Conservation (phyloP, 495 filamentous ascomycete species). For the Cercophora scortea region DNA sequence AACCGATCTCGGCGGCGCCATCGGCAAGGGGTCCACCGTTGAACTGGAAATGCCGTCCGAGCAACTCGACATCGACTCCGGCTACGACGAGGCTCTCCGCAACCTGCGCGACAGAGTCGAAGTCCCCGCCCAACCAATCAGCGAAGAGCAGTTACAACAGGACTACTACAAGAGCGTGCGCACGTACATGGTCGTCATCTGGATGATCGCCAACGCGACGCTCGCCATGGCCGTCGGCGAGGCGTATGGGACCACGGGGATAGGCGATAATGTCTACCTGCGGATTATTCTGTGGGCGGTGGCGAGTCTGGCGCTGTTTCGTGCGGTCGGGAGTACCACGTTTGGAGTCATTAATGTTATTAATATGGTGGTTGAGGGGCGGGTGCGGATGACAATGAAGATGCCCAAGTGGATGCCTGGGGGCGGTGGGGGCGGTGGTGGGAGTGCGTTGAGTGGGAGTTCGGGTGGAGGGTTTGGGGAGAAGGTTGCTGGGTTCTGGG, state of each 20-base stretch:
- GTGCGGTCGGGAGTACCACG: conserved; percentile 70
- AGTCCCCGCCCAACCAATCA: conserved; percentile 51
- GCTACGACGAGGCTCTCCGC: conserved; percentile 93
- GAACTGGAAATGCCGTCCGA: conserved; percentile 95
- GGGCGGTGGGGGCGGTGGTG: no score
- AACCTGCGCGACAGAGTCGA: conserved; percentile 92
- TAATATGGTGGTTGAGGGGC: conserved; percentile 78
- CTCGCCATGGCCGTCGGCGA: conserved; percentile 93
- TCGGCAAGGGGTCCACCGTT: conserved; percentile 61
- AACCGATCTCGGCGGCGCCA: conserved; percentile 82
- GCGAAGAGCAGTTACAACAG: conserved; percentile 82
- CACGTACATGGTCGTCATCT: conserved; percentile 96
- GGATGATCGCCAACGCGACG: conserved; percentile 88
- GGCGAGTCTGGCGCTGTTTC: conserved; percentile 73
- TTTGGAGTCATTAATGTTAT: conserved; percentile 78
- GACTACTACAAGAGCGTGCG: conserved; percentile 98
- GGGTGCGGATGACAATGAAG: conserved; percentile 55
- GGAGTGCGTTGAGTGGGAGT: no score
- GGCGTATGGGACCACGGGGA: conserved; percentile 60
- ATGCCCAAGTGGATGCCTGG: conserved; percentile 35
- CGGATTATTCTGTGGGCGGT: conserved; percentile 91
- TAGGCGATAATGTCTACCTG: conserved; percentile 82
- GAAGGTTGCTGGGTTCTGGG: conserved; percentile 26
- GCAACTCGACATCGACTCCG: conserved; percentile 95
- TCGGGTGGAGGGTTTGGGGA: no score